A percentile compares a stretch with the other conserved stretches of the same genome.
Conservation (phyloP, 2,329 filamentous ascomycete species). For the Fusarium abutilonis region DNA sequence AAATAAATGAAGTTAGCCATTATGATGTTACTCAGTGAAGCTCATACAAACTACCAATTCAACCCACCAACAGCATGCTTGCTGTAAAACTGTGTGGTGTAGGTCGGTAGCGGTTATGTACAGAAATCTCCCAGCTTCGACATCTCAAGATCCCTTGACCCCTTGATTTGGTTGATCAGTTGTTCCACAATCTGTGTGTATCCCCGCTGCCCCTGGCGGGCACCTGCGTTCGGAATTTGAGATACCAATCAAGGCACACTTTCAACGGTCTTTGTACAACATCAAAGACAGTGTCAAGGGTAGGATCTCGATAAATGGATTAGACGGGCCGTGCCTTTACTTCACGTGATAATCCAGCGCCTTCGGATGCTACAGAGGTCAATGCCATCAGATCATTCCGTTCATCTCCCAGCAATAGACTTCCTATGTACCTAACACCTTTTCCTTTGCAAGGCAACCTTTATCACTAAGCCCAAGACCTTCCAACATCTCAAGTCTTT, state of each 20-base stretch:
- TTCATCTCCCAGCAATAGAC: background rate
- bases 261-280: conserved; percentile 5
- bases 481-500: conserved; percentile 6
- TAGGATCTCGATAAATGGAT: background rate
- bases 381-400: background rate
- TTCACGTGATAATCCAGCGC: background rate
- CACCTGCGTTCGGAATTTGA: conserved; percentile 13
- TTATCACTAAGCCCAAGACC: conserved; percentile 6
- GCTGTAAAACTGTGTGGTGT: no score
- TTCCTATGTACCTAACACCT: conserved; percentile 2
- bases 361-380: background rate
- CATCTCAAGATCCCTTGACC: background rate
- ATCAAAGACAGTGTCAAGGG: background rate
- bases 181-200: conserved; percentile 23
- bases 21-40: no score
- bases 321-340: background rate
- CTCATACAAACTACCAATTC: no score
- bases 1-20: no score
- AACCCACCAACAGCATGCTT: no score
- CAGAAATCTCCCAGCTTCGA: background rate
- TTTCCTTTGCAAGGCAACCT: conserved; percentile 15
- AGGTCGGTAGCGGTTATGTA: no score
- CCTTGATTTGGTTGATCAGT: background rate
- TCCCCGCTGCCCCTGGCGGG: conserved; percentile 4
- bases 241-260: conserved; percentile 1